A percentile compares a stretch with the other conserved stretches of the same genome.
Evolutionary conservation across 2,329 filamentous ascomycete species (phyloP).

Genomic region (Aspergillus carbonarius): DNA sequence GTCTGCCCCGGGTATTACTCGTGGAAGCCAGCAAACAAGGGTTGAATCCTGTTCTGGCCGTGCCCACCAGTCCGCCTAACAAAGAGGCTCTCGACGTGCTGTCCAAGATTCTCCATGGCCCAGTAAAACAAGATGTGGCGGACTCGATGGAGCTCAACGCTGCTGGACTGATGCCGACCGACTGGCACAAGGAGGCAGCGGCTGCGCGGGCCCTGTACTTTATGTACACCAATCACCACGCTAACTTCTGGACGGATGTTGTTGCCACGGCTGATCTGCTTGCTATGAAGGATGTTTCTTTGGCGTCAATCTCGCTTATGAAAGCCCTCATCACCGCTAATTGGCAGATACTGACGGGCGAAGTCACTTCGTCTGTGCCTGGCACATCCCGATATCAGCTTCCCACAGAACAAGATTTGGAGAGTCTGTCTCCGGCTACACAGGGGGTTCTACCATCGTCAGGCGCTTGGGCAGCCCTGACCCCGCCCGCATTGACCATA

Average conservation of each 20-base stretch:
- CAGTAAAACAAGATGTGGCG: slow-evolving; percentile 28
- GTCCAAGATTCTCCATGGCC: slow-evolving; percentile 57
- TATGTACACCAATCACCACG: slow-evolving; percentile 53
- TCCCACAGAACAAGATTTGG: slow-evolving; percentile 41
- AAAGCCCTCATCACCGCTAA: slow-evolving; percentile 54
- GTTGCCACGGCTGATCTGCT: slow-evolving; percentile 56
- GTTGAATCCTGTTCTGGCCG: slow-evolving; percentile 47
- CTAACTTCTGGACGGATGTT: slow-evolving; percentile 54
- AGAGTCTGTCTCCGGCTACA: slow-evolving; percentile 36
- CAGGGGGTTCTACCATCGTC: slow-evolving; percentile 40
- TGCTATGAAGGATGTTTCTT: slow-evolving; percentile 56
- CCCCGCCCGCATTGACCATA: slow-evolving; percentile 50
- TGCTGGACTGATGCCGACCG: slow-evolving; percentile 37
- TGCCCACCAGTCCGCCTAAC: slow-evolving; percentile 55
- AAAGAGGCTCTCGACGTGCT: slow-evolving; percentile 56
- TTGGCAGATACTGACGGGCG: slow-evolving; percentile 48
- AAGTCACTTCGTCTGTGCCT: slow-evolving; percentile 25
- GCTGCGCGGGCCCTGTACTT: slow-evolving; percentile 57
- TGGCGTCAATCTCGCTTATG: slow-evolving; percentile 56
- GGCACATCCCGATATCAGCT: slow-evolving; percentile 33
- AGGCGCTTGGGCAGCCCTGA: slow-evolving; percentile 54
- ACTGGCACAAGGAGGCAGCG: slow-evolving; percentile 48
- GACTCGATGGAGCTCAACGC: slow-evolving; percentile 34
- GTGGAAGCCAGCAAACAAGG: slow-evolving; percentile 44
- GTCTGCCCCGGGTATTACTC: slow-evolving; percentile 55